Evolutionary conservation across 345 rosid genomes (phyloP).

Genomic region (Populus simonii): DNA sequence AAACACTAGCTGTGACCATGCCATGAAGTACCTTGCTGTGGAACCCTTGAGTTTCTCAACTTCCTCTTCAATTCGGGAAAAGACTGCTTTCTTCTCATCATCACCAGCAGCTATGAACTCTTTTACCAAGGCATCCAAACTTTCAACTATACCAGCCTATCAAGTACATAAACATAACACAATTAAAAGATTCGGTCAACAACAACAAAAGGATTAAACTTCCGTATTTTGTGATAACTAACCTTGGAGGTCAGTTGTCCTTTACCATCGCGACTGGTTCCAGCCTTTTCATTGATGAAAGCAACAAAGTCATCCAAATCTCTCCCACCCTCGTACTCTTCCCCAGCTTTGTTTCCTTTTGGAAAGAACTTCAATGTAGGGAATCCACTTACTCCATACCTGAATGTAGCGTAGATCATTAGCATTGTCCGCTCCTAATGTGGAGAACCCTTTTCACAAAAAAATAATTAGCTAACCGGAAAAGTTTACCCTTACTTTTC

Average conservation of each 20-base stretch:
- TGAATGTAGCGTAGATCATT: slow-evolving; percentile 20
- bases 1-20: not conserved
- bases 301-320: slow-evolving; percentile 82
- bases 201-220: not conserved
- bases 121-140: slow-evolving; percentile 74
- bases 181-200: not conserved
- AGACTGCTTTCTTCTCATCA: slow-evolving; percentile 70
- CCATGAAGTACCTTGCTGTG: slow-evolving; percentile 45
- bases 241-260: slow-evolving; percentile 86
- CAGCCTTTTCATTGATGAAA: slow-evolving; percentile 79
- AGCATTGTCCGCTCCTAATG: not conserved
- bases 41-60: slow-evolving; percentile 70
- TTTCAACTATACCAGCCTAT: slow-evolving; percentile 85
- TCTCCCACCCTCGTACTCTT: slow-evolving; percentile 87
- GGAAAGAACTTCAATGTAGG: slow-evolving; percentile 95
- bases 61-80: slow-evolving; percentile 69
- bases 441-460: not conserved
- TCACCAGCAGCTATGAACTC: slow-evolving; percentile 70
- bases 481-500: slow-evolving; percentile 59
- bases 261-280: slow-evolving; percentile 81
- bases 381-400: slow-evolving; percentile 87
- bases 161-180: not conserved
- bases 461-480: not conserved
- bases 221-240: slow-evolving; percentile 3
- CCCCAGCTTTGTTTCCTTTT: slow-evolving; percentile 86